phyloP scores from a whole-genome alignment of 352 stramenopile species.

The Globisporangium heterothallicum region DNA sequence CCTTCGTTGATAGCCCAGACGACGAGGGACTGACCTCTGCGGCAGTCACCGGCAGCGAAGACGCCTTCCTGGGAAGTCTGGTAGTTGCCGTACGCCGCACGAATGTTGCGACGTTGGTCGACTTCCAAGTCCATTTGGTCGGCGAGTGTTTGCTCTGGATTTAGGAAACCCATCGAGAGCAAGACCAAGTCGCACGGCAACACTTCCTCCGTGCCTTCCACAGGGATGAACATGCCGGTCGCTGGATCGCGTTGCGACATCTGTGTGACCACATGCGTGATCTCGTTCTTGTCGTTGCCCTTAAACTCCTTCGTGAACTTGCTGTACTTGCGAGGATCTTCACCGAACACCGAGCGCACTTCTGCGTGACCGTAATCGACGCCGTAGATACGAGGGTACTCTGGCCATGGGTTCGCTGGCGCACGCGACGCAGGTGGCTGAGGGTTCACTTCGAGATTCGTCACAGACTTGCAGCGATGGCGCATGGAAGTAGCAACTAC shows the following conservation, averaged over 20 bases:
- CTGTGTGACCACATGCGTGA: conserved; percentile 74
- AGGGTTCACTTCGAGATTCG: conserved; percentile 96
- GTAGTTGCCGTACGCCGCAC: conserved; percentile 91
- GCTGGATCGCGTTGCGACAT: conserved; percentile 49
- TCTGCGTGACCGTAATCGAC: conserved; percentile 98
- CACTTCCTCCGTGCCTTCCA: conserved; percentile 89
- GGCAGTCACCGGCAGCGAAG: conserved; percentile 96
- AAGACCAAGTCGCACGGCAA: conserved; percentile 93
- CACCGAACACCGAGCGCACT: conserved; percentile 87
- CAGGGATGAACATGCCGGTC: conserved; percentile 62
- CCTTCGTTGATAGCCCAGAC: conserved; percentile 99
- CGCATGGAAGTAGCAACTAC: conserved; percentile 96
- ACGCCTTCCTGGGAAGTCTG: conserved; percentile 93
- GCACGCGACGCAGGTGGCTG: conserved; percentile 88
- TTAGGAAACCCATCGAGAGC: conserved; percentile 97
- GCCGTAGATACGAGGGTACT: conserved; percentile 96
- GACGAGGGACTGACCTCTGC: conserved; percentile 95
- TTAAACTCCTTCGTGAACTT: conserved; percentile 74
- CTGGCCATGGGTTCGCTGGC: conserved; percentile 94
- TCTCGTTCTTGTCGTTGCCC: conserved; percentile 64
- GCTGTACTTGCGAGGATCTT: conserved; percentile 87
- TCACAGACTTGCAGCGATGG: conserved; percentile 93
- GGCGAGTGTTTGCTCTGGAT: conserved; percentile 90
- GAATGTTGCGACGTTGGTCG: conserved; percentile 93
- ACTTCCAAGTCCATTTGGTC: conserved; percentile 88